Evolutionary conservation across 2,329 filamentous ascomycete genomes (phyloP).

Genomic region (Dothiorella sarmentorum): DNA sequence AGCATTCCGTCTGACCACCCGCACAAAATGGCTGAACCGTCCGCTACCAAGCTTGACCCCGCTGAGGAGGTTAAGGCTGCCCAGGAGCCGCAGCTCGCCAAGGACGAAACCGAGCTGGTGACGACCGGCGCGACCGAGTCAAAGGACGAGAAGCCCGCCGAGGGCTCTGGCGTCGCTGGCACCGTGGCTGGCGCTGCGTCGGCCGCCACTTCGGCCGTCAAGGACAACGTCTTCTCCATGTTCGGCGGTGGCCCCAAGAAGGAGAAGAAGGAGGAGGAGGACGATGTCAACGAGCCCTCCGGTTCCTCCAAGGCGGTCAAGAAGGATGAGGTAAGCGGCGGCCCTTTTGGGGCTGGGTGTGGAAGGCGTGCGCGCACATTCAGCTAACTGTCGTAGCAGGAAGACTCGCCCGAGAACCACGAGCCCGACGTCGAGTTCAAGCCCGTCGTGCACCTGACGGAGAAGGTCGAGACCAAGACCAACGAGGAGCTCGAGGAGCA

Average conservation of each 20-base stretch:
- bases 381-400: constrained; percentile 22
- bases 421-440: constrained; percentile 96
- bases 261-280: constrained; percentile 82
- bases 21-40: constrained; percentile 28
- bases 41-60: constrained; percentile 40
- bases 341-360: no score
- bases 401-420: constrained; percentile 80
- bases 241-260: constrained; percentile 97
- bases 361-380: no score
- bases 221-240: constrained; percentile 84
- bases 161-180: constrained; percentile 28
- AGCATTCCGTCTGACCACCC: not conserved
- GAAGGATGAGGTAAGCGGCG: no score
- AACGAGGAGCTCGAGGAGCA: constrained; percentile 98
- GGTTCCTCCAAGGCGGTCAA: constrained; percentile 77
- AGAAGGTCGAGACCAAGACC: constrained; percentile 96
- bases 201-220: constrained; percentile 39
- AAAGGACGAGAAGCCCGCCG: constrained; percentile 51
- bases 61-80: constrained; percentile 38
- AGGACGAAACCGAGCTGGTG: constrained; percentile 45
- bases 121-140: constrained; percentile 38
- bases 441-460: constrained; percentile 90
- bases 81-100: constrained; percentile 39
- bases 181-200: constrained; percentile 38
- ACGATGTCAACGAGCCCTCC: constrained; percentile 80